Base-by-base conservation (phyloP, 768 basidiomycete genomes). In the Xerocomus brunneocitrinus region DNA sequence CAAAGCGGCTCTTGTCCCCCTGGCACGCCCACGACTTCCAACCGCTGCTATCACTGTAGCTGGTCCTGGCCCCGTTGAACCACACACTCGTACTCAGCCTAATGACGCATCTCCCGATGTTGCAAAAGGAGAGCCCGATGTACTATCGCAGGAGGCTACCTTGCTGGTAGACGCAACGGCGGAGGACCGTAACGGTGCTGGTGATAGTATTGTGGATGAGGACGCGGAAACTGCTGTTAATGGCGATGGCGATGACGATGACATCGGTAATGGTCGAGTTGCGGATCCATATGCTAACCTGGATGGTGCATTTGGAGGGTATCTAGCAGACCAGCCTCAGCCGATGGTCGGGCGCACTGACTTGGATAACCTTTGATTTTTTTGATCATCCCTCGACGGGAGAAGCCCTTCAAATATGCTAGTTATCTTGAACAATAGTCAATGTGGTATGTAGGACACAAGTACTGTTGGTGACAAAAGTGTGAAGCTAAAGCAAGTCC, bases 251-350 rank as follows among this genome's bases (percentile, higher is more conserved):
- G 77, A 79, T 41, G 76, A 78, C 36, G 76, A 68, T 34, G 73
- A 73, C 16, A 67, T 71, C 32, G 67, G 69, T 50, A 62, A 60
- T 13, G 62, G 65, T 38, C 60, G 62, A 48, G 53, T 50, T 16
- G 53, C 62, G 9, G 91, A 95, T 71, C 91, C 91, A 24, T 97
- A 97, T 67, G 91, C 89, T 5, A 86, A 86, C 56, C 70, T 97
- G 50, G 88, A 78, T 59, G 79, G 81, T 36, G 89, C 87, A 47
- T 91, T 93, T 62, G 83, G 84, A 16, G 82, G 78, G 58, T 89
- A 89, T 62, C 51, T 80, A 39, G 83, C 81, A 25, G 90, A 94
- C 67, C 78, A 81, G 63, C 91, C 91, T 42, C 77, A 76, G 49
- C 84, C 89, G 47, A 75, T 86, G 73, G 68, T 64, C 24, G 67